Evolutionary conservation across 169 alveolate genomes (phyloP).

Genomic region (Babesia bigemina): DNA sequence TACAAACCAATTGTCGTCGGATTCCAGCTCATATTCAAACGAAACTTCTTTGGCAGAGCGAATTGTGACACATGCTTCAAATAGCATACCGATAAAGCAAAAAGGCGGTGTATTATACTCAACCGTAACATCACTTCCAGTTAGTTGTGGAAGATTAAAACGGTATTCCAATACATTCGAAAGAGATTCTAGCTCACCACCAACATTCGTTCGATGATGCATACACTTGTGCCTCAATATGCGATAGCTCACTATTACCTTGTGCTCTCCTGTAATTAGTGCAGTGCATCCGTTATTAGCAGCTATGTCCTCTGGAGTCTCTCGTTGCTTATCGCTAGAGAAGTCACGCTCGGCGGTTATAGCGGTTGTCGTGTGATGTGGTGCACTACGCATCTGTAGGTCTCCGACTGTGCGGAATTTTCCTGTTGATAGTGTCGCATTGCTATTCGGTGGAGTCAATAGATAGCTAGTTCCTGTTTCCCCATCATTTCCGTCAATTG

Average conservation of each 20-base stretch:
- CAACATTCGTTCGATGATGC: background rate
- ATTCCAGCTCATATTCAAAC: slow-evolving; percentile 21
- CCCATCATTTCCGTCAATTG: background rate
- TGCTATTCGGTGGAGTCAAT: no score
- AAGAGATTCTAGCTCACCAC: slow-evolving; percentile 3
- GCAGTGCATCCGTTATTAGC: background rate
- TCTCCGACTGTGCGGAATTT: no score
- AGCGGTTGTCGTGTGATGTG: no score
- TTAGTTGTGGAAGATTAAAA: slow-evolving; percentile 6
- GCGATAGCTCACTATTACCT: slow-evolving; percentile 17
- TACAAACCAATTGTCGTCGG: slow-evolving; percentile 32
- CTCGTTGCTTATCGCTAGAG: no score
- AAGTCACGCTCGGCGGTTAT: no score
- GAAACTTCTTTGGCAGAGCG: slow-evolving; percentile 4
- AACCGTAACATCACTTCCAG: slow-evolving; percentile 5
- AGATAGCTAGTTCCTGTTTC: background rate
- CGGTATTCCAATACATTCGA: slow-evolving; percentile 17
- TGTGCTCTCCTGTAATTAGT: background rate
- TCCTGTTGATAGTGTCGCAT: no score
- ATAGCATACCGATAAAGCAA: slow-evolving; percentile 11
- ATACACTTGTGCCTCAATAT: slow-evolving; percentile 9
- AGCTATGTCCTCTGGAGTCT: no score
- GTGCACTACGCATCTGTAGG: no score
- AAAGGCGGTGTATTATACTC: slow-evolving; percentile 26
- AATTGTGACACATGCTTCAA: slow-evolving; percentile 7